Conservation (phyloP, 768 basidiomycete species). For the Gymnopilus dilepis region DNA sequence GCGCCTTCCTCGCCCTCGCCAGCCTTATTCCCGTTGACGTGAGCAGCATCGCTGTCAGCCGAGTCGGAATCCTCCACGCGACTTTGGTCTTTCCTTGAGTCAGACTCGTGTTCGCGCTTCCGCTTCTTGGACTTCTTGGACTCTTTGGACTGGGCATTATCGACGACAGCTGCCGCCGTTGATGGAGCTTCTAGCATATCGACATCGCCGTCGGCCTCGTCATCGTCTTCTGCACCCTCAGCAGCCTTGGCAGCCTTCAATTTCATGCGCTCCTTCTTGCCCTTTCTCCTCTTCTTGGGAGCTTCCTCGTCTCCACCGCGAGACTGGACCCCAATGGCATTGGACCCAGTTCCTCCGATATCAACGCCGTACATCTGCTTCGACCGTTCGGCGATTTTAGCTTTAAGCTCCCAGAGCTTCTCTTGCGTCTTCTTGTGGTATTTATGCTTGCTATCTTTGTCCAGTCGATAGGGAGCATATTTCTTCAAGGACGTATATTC, state of each 20-base stretch:
- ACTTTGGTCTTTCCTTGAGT: constrained; percentile 8
- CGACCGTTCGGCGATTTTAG: constrained; percentile 54
- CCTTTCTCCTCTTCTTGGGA: constrained; percentile 62
- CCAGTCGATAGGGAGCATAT: constrained; percentile 86
- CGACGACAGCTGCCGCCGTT: constrained; percentile 20
- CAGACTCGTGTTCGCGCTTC: constrained; percentile 19
- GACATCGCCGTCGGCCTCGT: constrained; percentile 18
- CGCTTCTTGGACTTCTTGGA: constrained; percentile 48
- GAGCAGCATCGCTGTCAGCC: background rate
- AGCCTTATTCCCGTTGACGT: constrained; percentile 13
- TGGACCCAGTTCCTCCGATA: constrained; percentile 5
- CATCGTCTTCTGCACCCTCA: constrained; percentile 28
- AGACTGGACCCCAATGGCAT: background rate
- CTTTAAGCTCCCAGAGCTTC: constrained; percentile 75
- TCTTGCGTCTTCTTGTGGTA: constrained; percentile 72
- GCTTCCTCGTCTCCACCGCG: constrained; percentile 14
- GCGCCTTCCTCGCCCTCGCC: constrained; percentile 24
- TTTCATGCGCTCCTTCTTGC: constrained; percentile 71
- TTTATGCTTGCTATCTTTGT: constrained; percentile 41
- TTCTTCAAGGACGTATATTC: constrained; percentile 89
- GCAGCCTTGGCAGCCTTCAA: constrained; percentile 41
- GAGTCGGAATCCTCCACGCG: constrained; percentile 9
- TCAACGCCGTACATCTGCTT: constrained; percentile 16
- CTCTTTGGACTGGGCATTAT: background rate
- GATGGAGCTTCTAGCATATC: constrained; percentile 41